Evolutionary conservation across 768 basidiomycete species (phyloP).

Genomic region (Butyriboletus loyo): DNA sequence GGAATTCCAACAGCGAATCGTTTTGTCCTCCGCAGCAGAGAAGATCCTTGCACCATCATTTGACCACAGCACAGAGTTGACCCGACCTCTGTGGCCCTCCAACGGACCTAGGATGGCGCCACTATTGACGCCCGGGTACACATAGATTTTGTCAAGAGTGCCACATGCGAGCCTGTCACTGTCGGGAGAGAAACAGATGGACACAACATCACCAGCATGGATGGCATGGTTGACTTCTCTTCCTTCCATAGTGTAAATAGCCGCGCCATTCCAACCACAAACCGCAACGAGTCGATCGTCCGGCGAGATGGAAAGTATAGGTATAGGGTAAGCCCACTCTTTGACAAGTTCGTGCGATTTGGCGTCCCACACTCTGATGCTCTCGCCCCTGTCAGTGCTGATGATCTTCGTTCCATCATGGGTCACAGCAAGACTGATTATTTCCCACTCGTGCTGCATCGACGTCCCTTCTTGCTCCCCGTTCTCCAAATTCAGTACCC

Average conservation of each 20-base stretch:
- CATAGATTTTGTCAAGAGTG: background rate
- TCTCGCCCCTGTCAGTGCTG: background rate
- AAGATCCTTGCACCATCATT: conserved; percentile 3
- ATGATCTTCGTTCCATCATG: background rate
- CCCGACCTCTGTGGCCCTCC: background rate
- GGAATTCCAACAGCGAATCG: conserved; percentile 12
- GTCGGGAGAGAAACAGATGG: background rate
- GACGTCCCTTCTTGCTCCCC: background rate
- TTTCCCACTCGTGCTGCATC: background rate
- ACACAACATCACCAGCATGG: background rate
- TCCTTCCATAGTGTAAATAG: no score
- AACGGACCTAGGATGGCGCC: background rate
- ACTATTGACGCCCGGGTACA: background rate
- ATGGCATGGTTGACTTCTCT: no score
- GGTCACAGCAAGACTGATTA: background rate
- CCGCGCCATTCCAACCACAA: no score
- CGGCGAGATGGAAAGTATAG: no score
- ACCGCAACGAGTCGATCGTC: no score
- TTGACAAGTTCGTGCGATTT: background rate
- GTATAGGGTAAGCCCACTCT: background rate
- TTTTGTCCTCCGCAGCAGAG: background rate
- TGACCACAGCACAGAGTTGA: conserved; percentile 4
- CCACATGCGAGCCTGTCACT: background rate
- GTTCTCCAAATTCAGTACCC: background rate
- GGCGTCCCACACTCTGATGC: background rate